A percentile compares a stretch with the other conserved stretches of the same genome.
phyloP scores from a whole-genome alignment of 129 eudicot species.

The Solidago caesia region DNA sequence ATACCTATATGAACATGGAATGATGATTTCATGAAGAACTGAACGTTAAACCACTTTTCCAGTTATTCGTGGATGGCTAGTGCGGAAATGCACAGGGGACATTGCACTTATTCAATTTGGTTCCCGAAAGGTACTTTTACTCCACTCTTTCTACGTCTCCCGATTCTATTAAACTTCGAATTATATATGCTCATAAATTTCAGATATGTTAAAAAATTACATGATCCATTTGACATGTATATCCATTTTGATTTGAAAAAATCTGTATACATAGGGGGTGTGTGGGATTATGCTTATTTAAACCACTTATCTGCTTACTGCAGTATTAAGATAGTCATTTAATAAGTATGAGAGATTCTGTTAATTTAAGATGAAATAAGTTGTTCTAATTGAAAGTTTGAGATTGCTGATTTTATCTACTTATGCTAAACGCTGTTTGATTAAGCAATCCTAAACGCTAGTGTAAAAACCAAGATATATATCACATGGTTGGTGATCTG shows the following conservation, averaged over 20 bases:
- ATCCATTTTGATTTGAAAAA: background rate
- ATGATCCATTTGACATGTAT: background rate
- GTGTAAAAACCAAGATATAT: background rate
- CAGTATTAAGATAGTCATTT: too few species aligned
- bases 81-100: constrained; percentile 71
- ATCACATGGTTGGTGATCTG: background rate
- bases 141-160: background rate
- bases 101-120: constrained; percentile 60
- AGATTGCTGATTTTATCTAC: background rate
- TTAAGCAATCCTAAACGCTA: background rate
- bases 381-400: too few species aligned
- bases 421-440: background rate
- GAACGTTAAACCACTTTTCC: constrained; percentile 22
- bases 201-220: too few species aligned
- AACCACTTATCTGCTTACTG: background rate
- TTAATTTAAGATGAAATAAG: too few species aligned
- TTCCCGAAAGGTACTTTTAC: constrained; percentile 48
- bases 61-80: constrained; percentile 93
- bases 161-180: background rate
- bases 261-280: background rate
- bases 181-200: too few species aligned
- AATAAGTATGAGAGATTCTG: too few species aligned
- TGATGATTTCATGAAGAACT: constrained; percentile 7
- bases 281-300: background rate
- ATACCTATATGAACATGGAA: background rate